Evolutionary conservation across 495 filamentous ascomycete species (phyloP).

Genomic region (Aspergillus campestris): DNA sequence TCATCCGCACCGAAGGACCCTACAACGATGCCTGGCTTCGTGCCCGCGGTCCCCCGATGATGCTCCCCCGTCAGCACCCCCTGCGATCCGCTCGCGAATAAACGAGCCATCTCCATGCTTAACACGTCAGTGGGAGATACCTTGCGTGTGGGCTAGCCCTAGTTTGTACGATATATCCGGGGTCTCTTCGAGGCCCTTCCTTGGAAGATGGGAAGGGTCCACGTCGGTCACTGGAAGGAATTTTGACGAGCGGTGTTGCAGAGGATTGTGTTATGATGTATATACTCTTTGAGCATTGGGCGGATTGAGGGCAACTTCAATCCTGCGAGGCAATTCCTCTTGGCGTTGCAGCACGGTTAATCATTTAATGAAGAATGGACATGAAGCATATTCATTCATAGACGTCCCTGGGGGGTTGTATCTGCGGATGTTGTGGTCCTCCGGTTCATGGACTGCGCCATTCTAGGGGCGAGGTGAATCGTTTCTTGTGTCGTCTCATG

Average conservation of each 20-base stretch:
- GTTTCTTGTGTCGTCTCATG: too few relatives aligned
- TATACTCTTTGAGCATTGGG: conserved; percentile 7
- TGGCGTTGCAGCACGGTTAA: conserved; percentile 12
- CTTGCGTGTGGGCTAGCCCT: not conserved
- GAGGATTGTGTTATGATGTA: conserved; percentile 9
- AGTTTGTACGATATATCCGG: conserved; percentile 30
- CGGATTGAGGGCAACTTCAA: conserved; percentile 3
- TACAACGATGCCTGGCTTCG: conserved; percentile 42
- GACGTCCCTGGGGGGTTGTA: too few relatives aligned
- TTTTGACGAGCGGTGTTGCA: not conserved
- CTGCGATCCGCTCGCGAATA: conserved; percentile 31
- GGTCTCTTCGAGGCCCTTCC: too few relatives aligned
- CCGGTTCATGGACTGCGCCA: too few relatives aligned
- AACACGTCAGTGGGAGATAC: conserved; percentile 3
- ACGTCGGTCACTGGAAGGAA: not conserved
- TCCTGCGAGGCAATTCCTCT: conserved; percentile 7
- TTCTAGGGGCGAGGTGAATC: too few relatives aligned
- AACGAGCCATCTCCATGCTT: conserved; percentile 1
- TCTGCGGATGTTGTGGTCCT: too few relatives aligned
- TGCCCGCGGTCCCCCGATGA: conserved; percentile 38
- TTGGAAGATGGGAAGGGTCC: not conserved
- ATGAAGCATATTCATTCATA: not conserved
- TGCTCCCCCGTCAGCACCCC: conserved; percentile 37
- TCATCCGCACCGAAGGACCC: conserved; percentile 76
- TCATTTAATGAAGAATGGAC: conserved; percentile 12